phyloP scores from a whole-genome alignment of 140 eudicot species.

The Flaveria floridana region DNA sequence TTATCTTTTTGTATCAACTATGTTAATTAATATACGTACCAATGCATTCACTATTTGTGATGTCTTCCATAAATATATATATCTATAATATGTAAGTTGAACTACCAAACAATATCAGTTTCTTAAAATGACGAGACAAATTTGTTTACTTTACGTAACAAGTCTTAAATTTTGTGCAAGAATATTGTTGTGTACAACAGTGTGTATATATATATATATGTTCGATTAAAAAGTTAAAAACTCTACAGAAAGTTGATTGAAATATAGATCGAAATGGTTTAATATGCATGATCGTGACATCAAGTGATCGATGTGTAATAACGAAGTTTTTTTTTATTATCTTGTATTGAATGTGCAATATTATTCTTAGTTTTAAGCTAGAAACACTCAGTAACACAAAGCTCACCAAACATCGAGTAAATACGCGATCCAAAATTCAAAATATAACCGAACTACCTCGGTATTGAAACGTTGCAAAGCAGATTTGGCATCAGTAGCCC shows the following conservation, averaged over 20 bases:
- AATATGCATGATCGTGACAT: not conserved
- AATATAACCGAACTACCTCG: slow-evolving; percentile 42
- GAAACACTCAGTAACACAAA: not conserved
- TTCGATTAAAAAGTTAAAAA: not conserved
- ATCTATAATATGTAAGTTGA: slow-evolving; percentile 21
- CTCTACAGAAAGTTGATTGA: not conserved
- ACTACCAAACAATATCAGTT: slow-evolving; percentile 6
- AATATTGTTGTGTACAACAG: not conserved
- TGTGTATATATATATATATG: not conserved
- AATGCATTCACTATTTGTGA: not conserved
- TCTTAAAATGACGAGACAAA: not conserved
- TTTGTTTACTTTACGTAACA: not conserved
- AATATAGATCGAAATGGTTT: not conserved
- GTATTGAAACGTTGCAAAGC: slow-evolving; percentile 68
- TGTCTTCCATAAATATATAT: not conserved
- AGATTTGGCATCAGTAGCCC: slow-evolving; percentile 70
- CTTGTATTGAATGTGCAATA: not conserved
- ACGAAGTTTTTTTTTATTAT: not conserved
- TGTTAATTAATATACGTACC: slow-evolving; percentile 2
- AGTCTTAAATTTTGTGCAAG: not conserved
- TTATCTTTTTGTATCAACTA: not conserved
- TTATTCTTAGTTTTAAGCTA: not conserved
- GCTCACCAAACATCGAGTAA: not conserved
- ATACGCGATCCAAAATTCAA: not conserved
- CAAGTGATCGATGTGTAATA: slow-evolving; percentile 5